Evolutionary conservation across 768 basidiomycete genomes (phyloP), one percentile per base, ranked within the genome.

Genomic region (Amylocystis lapponica): DNA sequence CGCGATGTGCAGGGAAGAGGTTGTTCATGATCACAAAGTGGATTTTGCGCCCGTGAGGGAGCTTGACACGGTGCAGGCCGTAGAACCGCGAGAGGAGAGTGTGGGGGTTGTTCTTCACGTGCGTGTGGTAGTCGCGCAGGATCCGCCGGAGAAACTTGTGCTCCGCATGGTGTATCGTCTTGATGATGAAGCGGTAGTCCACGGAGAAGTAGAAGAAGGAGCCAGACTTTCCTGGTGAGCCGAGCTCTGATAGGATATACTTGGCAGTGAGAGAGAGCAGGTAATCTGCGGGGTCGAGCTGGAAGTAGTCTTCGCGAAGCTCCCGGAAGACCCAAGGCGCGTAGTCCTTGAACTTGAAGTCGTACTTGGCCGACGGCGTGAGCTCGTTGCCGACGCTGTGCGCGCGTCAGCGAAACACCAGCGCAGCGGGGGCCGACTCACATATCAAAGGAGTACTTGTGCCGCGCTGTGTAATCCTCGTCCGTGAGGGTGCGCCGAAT

Each of bases 11-110:
- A 0, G 96, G 95, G 67, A 99, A 97, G 22, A 99, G 75, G 62
- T 99, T 99, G 71, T 98, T 99, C 93, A 98, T 97, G 66, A 99
- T 96, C 43, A 98, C 92, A 59, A 99, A 99, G 62, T 99, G 96
- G 41, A 99, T 99, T 68, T 99, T 99, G 34, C 76, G 69, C 0
- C 96, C 96, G 27, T 78, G 74, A 0, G 96, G 96, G 0, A 99
- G 76, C 68, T 99, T 99, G 47, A 99, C 96, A 43, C 96, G 84
- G 58, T 99, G 96, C 10, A 99, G 73, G 8, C 96, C 96, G 60
- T 98, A 99, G 64, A 99, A 98, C 17, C 96, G 75, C 7, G 88
- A 92, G 5, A 99, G 67, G 1, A 98, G 70, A 0, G 94, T 96
- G 58, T 98, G 93, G 0, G 96, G 96, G 64, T 98, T 97, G 32